phyloP scores from a whole-genome alignment of 2,329 filamentous ascomycete species.

The Monilinia fructicola region DNA sequence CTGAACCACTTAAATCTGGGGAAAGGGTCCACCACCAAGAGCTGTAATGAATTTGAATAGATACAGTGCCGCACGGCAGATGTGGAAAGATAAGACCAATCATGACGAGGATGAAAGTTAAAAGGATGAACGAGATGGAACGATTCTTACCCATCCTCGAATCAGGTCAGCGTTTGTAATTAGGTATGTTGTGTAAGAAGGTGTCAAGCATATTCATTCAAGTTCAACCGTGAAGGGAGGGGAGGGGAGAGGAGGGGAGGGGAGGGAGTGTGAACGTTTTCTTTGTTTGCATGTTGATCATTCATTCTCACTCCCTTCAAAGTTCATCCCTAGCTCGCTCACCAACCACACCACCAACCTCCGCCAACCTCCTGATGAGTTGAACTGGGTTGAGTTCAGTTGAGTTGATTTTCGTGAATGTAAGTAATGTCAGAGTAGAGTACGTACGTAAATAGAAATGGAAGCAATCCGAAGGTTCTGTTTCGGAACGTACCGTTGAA shows the following conservation, averaged over 20 bases:
- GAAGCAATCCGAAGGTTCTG: background rate
- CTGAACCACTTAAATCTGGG: conserved; percentile 16
- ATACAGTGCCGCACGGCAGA: background rate
- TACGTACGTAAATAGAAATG: background rate
- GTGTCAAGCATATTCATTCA: background rate
- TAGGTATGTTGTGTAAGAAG: background rate
- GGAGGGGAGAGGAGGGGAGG: no score
- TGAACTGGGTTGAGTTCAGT: no score
- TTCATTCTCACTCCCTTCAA: no score
- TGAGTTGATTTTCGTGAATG: no score
- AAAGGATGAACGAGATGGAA: background rate
- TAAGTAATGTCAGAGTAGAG: no score
- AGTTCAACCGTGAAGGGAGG: no score
- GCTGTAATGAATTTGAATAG: background rate
- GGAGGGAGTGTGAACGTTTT: no score
- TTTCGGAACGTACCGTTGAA: background rate
- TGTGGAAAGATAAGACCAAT: background rate
- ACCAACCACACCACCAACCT: no score
- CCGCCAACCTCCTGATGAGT: no score
- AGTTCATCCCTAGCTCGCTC: no score
- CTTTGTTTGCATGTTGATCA: no score
- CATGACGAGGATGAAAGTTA: background rate
- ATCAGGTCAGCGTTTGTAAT: background rate
- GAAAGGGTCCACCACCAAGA: background rate
- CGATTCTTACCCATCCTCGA: no score